A percentile compares a stretch with the other conserved stretches of the same genome.
phyloP scores from a whole-genome alignment of 352 stramenopile genomes.

The Hyaloperonospora arabidopsidis region DNA sequence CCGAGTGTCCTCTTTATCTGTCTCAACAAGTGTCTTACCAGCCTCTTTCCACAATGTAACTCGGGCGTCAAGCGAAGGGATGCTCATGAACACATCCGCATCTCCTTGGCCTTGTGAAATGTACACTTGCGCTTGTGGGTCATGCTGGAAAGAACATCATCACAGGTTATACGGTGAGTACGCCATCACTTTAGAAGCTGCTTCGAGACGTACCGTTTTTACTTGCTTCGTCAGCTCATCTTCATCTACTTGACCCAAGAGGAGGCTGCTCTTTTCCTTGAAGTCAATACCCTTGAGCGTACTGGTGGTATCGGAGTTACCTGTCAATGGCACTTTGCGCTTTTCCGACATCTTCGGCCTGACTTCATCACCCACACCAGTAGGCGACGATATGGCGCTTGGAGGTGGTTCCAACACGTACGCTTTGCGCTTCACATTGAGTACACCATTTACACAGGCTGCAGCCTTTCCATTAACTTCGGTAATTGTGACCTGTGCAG shows the following conservation, averaged over 20 bases:
- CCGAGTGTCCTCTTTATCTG: constrained; percentile 63
- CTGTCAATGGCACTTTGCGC: constrained; percentile 20
- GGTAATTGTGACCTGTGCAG: constrained; percentile 45
- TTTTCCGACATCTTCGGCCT: constrained; percentile 26
- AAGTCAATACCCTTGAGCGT: constrained; percentile 42
- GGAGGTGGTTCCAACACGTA: constrained; percentile 44
- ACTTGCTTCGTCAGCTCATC: constrained; percentile 70
- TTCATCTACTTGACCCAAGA: constrained; percentile 72
- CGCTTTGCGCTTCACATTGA: constrained; percentile 47
- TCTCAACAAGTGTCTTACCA: constrained; percentile 74
- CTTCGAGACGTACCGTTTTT: constrained; percentile 42
- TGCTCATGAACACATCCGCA: constrained; percentile 76
- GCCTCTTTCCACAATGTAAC: constrained; percentile 72
- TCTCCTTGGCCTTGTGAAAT: constrained; percentile 73
- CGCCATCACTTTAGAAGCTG: not conserved
- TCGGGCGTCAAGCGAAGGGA: constrained; percentile 62
- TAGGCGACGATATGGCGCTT: constrained; percentile 3
- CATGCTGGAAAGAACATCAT: constrained; percentile 34
- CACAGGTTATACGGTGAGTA: not conserved
- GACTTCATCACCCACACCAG: constrained; percentile 10
- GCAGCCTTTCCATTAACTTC: constrained; percentile 68
- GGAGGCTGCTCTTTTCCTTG: constrained; percentile 46
- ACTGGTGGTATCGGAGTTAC: constrained; percentile 12
- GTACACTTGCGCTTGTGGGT: constrained; percentile 60
- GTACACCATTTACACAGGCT: constrained; percentile 46